Percentiles rank a stretch among this genome's conserved stretches.
Conservation (phyloP, 495 filamentous ascomycete genomes). For the Immersiella caudata region DNA sequence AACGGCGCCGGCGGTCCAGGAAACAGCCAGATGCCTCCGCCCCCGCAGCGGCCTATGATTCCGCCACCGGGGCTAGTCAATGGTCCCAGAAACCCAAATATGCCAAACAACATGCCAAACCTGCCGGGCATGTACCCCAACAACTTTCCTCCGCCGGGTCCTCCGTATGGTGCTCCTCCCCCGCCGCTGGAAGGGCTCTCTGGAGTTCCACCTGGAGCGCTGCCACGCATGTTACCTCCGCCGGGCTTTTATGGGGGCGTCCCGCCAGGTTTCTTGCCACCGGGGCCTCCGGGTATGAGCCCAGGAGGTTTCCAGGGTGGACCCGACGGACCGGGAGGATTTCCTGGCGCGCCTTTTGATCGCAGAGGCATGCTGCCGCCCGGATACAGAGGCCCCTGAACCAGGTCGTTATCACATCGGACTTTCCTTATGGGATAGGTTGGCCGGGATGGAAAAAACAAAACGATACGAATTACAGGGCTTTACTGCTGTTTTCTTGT, state of each 20-base stretch:
- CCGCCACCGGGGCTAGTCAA: constrained; percentile 55
- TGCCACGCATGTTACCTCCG: constrained; percentile 47
- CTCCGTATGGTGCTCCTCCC: constrained; percentile 26
- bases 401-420: background rate
- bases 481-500: background rate
- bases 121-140: constrained; percentile 54
- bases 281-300: constrained; percentile 45
- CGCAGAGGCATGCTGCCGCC: constrained; percentile 18
- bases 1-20: constrained; percentile 18
- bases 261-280: constrained; percentile 47
- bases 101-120: constrained; percentile 38
- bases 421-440: background rate
- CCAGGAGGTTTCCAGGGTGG: constrained; percentile 46
- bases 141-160: constrained; percentile 48
- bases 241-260: constrained; percentile 52
- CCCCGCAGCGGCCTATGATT: constrained; percentile 51
- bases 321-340: constrained; percentile 39
- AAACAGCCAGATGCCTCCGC: constrained; percentile 39
- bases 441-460: background rate
- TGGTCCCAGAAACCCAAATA: constrained; percentile 45
- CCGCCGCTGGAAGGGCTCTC: constrained; percentile 50
- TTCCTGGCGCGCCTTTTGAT: background rate
- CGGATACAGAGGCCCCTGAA: constrained; percentile 19
- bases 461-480: background rate
- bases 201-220: constrained; percentile 31